Evolutionary conservation across 2,329 filamentous ascomycete species (phyloP), one percentile per base, ranked within the genome.

Genomic region (Pseudopithomyces chartarum): DNA sequence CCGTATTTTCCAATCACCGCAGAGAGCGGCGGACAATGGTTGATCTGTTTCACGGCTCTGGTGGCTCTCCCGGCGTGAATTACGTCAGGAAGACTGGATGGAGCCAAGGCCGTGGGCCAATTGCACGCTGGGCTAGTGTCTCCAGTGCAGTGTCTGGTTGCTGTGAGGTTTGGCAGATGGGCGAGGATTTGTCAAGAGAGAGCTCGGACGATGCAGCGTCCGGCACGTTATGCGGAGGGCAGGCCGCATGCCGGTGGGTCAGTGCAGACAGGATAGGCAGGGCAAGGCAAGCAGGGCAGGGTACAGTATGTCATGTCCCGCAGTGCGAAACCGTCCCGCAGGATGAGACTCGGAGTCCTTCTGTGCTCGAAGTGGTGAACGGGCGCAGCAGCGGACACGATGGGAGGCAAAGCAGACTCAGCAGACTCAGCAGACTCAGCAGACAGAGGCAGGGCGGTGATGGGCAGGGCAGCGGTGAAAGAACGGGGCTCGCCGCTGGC

Each of bases 171-270:
- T 29, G 26, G 26, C 5, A 29, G 26, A 29, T 8, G 26, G 26
- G 26, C 40, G 47, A 17, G 33, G 32, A 62, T 62, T 62, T 62
- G 59, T 63, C 61, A 60, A 57, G 47, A 20, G n/a, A 17, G 57
- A 39, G 55, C 51, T 48, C 39, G 58, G 54, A 33, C 47, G 22
- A 20, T 20, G 22, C 42, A 44, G 32, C 22, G 19, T 39, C 22
- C 32, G 47, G 55, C 57, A 60, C 60, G 57, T 59, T 57, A 59
- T 60, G 59, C 54, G 56, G 53, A 58, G 55, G 34, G 22, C 17
- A n/a, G n/a, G n/a, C n/a, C n/a, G n/a, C n/a, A n/a, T n/a, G n/a
- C n/a, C n/a, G n/a, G n/a, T n/a, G 33, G 36, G 52, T 42, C 53
- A 52, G 53, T 60, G 55, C 55, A 43, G 52, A 26, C 26, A 29